phyloP scores from a whole-genome alignment of 345 rosid genomes.

The Populus alba region DNA sequence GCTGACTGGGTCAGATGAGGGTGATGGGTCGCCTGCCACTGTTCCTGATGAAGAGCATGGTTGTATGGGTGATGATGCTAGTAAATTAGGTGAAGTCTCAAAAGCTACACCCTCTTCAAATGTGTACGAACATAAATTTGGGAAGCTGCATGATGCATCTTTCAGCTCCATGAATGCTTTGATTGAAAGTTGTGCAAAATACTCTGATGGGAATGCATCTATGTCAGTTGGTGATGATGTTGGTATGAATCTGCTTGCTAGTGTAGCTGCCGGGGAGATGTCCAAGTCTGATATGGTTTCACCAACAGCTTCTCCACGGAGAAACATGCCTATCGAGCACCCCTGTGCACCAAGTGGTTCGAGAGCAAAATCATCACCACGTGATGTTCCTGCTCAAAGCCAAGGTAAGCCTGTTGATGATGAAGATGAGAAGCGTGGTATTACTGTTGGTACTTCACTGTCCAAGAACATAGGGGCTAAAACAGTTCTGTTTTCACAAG shows the following conservation, averaged over 20 bases:
- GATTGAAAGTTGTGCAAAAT: conserved; percentile 81
- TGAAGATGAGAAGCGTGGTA: conserved; percentile 33
- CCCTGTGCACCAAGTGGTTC: conserved; percentile 38
- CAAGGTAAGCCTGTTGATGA: conserved; percentile 27
- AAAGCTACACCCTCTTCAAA: conserved; percentile 42
- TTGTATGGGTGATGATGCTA: conserved; percentile 38
- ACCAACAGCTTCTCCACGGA: conserved; percentile 48
- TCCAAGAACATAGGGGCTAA: conserved; percentile 31
- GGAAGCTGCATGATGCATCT: conserved; percentile 53
- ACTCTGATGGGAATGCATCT: conserved; percentile 53
- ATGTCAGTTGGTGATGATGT: conserved; percentile 66
- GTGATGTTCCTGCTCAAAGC: conserved; percentile 28
- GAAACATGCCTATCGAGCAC: conserved; percentile 35
- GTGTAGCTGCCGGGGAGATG: conserved; percentile 90
- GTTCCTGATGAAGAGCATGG: conserved; percentile 41
- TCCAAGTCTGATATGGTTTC: conserved; percentile 55
- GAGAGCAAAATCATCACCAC: conserved; percentile 27
- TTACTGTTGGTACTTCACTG: conserved; percentile 16
- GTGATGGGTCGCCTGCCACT: conserved; percentile 46
- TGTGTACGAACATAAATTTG: conserved; percentile 45
- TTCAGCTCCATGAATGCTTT: conserved; percentile 75
- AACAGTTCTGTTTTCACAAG: conserved; percentile 16
- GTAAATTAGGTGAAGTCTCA: conserved; percentile 38
- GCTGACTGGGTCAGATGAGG: conserved; percentile 45
- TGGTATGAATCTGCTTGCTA: conserved; percentile 96